Base-by-base conservation (phyloP, 2,329 filamentous ascomycete genomes). In the Helotiales sp. region DNA sequence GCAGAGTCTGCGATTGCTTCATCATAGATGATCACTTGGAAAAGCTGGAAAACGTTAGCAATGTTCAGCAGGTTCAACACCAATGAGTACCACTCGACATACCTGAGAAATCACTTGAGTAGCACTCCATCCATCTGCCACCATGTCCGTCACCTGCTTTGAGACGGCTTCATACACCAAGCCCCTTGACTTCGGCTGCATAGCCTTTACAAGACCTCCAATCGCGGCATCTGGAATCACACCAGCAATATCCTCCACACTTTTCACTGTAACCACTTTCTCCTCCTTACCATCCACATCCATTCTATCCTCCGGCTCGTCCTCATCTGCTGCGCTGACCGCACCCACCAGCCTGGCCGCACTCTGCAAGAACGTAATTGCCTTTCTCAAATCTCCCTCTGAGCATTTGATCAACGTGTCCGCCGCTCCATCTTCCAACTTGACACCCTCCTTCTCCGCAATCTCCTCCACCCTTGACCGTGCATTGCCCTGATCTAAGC, bases 41-140 rank as follows among this genome's bases (percentile, higher is more conserved):
- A 98, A 40, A 96, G 78, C 85, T 91, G 40, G 3, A 15, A 9
- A n/a, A 4, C 2, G 67, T 31, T 27, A 33, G 10, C 12, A 8
- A 5, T 3, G 34, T 63, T 52, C n/a, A n/a, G 63, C 47, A 24
- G 7, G 31, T 6, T 40, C 38, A 36, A 51, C 24, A 25, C 17
- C 15, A 36, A 25, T 31, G 33, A 29, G 27, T 12, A 27, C 47
- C 36, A 49, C 2, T 2, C 15, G 5, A 69, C 77, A 74, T 76
- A 89, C 88, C 81, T 96, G 92, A 17, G 83, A 78, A 34, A 98
- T 81, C 25, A 97, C 84, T 74, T 98, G 95, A 6, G 87, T 86
- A 24, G 93, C 95, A 72, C 93, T 97, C 93, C 95, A 99, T 8
- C 95, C 95, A 75, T 98, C 95, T 0, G 93, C 93, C 47, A 98